Base-by-base conservation (phyloP, 1,284 basidiomycete species). In the Erythrobasidium hasegawianum region DNA sequence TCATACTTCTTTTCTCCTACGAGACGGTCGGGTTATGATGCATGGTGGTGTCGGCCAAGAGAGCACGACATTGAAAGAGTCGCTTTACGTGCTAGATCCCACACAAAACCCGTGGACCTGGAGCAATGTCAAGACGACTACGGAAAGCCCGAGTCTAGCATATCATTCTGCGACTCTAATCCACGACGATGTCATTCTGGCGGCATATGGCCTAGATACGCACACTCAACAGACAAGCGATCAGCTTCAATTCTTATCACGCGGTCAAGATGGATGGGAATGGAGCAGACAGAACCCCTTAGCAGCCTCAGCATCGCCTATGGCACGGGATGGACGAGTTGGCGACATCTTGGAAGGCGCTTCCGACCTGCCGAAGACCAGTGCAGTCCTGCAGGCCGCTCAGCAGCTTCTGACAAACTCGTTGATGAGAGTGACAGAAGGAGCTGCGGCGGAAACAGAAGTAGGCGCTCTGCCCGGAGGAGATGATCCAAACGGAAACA, bases 131-230 rank as follows among this genome's bases (percentile, higher is more conserved):
- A 52, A 64, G 39, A 58, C 65, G 49, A 66, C 64, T 1, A 22
- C 69, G 22, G 1, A 18, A 5, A 59, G 72, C 1, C 76, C 76
- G 2, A 60, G 70, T 1, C 60, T 73, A 22, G 76, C 76, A 0
- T 79, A 71, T 68, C 78, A 79, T 65, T 71, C 74, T 9, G 73
- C 76, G 2, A 72, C 73, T 10, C 68, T 75, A 66, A 69, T 73
- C 11, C 68, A 66, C 9, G 62, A 73, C 9, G 71, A 73, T 4
- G 57, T 64, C 11, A 68, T 78, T 55, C 68, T 78, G 24, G 69
- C 74, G 26, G 74, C 72, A 0, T 78, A 78, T 55, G 77, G 77
- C 24, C 39, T 73, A 20, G 68, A 72, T 47, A 58, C 62, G 14
- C 3, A 7, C 18, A 59, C 67, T 14, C 53, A 53, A 11, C 9